Base-by-base conservation (phyloP, 1,284 basidiomycete species). In the Xerocomus minutiporus region DNA sequence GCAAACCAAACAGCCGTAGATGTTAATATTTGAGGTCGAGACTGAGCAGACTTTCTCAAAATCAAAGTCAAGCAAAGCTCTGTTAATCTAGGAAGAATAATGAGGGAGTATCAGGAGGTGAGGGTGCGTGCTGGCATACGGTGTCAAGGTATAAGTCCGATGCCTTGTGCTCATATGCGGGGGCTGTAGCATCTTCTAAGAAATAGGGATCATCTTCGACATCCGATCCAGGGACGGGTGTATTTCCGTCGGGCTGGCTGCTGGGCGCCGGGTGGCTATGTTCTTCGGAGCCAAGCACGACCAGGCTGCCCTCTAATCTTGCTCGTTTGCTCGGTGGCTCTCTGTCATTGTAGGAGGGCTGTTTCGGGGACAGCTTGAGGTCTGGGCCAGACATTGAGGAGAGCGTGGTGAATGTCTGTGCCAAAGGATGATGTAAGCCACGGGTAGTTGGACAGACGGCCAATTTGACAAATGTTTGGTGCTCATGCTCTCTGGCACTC, bases 41-140 rank as follows among this genome's bases (percentile, higher is more conserved):
- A 99, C 93, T 8, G 93, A 97, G 77, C 97, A 99, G 29, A 99
- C 81, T 77, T 96, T 93, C 75, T 99, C 97, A 67, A 99, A 99
- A 74, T 99, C 97, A 72, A 99, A 99, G 72, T 99, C 97, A 56
- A 99, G 84, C 38, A 86, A 78, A 51, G 81, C 82, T 53, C 94
- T 82, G 65, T 95, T 93, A 59, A 97, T 89, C 94, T 93, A 62
- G 51, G 58, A 57, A 50, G 42, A 51, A 54, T 54, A 32, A 54
- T 59, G 54, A 66, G 60, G 47, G 59, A 56, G 54, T 46, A 48
- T 52, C 52, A 45, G 52, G 50, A 57, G 51, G 46, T 39, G 53
- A 45, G 29, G 47, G 23, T 49, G 58, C 58, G 46, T 59, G 50
- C 48, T 59, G 50, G 72, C 79, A 68, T 71, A 91, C 94, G 51